These are phyloP conservation scores for Claviceps monticola DNA, from an alignment of 2,329 filamentous ascomycete species.

Conservation along the genomic window DNA sequence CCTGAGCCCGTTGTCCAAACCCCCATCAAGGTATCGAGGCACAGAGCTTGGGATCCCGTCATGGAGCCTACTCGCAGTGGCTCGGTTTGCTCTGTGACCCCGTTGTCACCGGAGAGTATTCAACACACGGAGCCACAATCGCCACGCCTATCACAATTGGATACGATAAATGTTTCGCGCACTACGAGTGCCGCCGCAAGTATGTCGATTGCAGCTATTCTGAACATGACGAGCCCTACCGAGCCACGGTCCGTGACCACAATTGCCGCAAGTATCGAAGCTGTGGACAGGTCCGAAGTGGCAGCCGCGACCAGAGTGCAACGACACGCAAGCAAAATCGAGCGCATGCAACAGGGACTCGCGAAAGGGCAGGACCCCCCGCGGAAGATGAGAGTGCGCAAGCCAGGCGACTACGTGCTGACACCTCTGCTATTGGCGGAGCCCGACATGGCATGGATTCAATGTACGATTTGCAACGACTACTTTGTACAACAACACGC, in stretches of 20 bases:
- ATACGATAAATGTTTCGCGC: not conserved
- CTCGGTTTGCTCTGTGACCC: conserved; percentile 7
- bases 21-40: conserved; percentile 9
- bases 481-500: conserved; percentile 82
- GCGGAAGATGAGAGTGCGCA: conserved; percentile 28
- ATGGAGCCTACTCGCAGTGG: conserved; percentile 5
- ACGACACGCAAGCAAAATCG: conserved; percentile 18
- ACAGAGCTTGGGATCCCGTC: conserved; percentile 6
- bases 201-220: conserved; percentile 21
- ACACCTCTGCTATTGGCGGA: conserved; percentile 64
- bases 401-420: conserved; percentile 69
- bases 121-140: conserved; percentile 11
- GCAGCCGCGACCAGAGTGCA: conserved; percentile 3
- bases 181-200: conserved; percentile 9
- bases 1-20: conserved; percentile 23
- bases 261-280: conserved; percentile 16
- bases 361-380: conserved; percentile 19
- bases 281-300: conserved; percentile 7
- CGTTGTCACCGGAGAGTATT: conserved; percentile 19
- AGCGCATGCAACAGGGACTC: conserved; percentile 12
- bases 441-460: conserved; percentile 68
- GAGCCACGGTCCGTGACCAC: conserved; percentile 5
- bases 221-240: conserved; percentile 15
- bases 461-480: conserved; percentile 69
- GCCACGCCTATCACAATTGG: conserved; percentile 10